Evolutionary conservation across 148 eudicot species (phyloP).

Genomic region (Camellia japonica): DNA sequence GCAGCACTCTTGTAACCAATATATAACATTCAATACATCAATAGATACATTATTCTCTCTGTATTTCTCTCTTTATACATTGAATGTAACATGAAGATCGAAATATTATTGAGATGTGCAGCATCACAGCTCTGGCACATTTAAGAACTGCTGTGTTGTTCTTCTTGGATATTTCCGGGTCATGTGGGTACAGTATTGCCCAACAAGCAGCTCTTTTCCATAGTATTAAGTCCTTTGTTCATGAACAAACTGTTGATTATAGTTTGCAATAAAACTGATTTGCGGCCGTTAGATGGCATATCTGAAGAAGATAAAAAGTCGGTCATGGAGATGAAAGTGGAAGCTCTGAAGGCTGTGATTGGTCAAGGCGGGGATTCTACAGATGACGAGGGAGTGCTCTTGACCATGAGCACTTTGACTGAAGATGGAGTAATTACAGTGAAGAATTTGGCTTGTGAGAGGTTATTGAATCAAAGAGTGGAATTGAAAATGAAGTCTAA

Average conservation of each 20-base stretch:
- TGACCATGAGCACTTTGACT: conserved; percentile 82
- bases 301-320: conserved; percentile 76
- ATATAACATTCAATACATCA: no score
- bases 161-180: conserved; percentile 84
- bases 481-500: conserved; percentile 93
- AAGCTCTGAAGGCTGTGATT: conserved; percentile 73
- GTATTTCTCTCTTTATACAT: no score
- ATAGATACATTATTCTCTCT: no score
- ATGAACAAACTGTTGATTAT: conserved; percentile 78
- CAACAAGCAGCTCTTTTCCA: conserved; percentile 91
- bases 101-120: conserved; percentile 96
- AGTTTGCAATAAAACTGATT: conserved; percentile 91
- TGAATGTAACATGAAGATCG: no score
- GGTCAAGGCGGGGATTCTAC: conserved; percentile 79
- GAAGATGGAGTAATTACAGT: conserved; percentile 85
- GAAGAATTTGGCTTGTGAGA: conserved; percentile 89
- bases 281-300: conserved; percentile 71
- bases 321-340: conserved; percentile 79
- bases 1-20: no score
- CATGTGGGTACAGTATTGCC: conserved; percentile 84
- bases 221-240: conserved; percentile 86
- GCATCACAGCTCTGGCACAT: conserved; percentile 94
- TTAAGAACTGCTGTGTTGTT: conserved; percentile 84
- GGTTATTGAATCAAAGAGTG: conserved; percentile 85
- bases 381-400: conserved; percentile 62